phyloP scores from a whole-genome alignment of 208 protist genomes.

The Jaenimonas drosophilae region DNA sequence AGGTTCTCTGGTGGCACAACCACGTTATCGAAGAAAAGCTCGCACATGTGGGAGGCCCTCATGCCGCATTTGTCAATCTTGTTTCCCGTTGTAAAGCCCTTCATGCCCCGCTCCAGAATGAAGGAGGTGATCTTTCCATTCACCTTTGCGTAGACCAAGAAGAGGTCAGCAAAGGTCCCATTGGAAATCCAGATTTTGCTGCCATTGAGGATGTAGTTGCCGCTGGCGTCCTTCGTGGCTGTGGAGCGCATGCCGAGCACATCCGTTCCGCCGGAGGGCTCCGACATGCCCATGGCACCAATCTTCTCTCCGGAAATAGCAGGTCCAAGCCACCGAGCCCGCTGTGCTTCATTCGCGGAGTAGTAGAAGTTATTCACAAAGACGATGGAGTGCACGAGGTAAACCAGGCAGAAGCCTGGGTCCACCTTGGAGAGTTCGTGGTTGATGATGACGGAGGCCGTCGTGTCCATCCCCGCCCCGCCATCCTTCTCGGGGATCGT shows the following conservation, averaged over 20 bases:
- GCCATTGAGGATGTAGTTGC: slow-evolving; percentile 89
- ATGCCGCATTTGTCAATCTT: slow-evolving; percentile 84
- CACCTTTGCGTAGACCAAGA: slow-evolving; percentile 96
- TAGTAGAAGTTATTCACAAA: slow-evolving; percentile 82
- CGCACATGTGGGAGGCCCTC: slow-evolving; percentile 69
- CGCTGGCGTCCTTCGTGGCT: slow-evolving; percentile 71
- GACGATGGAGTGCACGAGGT: slow-evolving; percentile 70
- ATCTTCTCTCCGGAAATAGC: slow-evolving; percentile 92
- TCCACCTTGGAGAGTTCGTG: slow-evolving; percentile 76
- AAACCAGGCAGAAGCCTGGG: slow-evolving; percentile 70
- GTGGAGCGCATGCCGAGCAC: slow-evolving; percentile 92
- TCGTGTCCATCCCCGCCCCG: slow-evolving; percentile 81
- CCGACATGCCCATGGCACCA: slow-evolving; percentile 94
- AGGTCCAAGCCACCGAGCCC: slow-evolving; percentile 84
- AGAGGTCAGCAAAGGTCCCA: slow-evolving; percentile 91
- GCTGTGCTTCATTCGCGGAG: slow-evolving; percentile 86
- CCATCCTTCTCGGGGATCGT: slow-evolving; percentile 88
- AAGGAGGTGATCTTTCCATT: slow-evolving; percentile 69
- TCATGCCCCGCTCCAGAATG: slow-evolving; percentile 34
- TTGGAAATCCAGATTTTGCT: slow-evolving; percentile 98
- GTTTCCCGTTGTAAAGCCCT: slow-evolving; percentile 45
- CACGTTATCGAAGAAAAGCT: slow-evolving; percentile 69
- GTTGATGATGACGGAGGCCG: slow-evolving; percentile 61
- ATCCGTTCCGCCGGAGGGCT: slow-evolving; percentile 90
- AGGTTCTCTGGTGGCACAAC: slow-evolving; percentile 53